Conservation (phyloP, 495 filamentous ascomycete species). For the Hypoxylon subgilvum region DNA sequence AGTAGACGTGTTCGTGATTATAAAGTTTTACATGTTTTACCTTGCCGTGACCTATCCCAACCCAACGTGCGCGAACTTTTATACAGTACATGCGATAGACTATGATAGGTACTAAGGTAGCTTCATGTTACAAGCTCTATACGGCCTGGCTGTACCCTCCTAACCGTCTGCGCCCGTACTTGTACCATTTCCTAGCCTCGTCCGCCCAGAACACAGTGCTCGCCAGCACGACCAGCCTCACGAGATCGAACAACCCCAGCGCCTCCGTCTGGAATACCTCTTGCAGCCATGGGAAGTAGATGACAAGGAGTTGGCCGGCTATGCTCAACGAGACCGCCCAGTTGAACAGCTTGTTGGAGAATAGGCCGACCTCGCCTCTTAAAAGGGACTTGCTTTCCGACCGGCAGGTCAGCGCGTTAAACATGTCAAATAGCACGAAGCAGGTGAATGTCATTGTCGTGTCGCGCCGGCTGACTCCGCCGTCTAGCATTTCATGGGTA, state of each 20-base stretch:
- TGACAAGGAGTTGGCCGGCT: slow-evolving; percentile 83
- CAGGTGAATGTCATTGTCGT: slow-evolving; percentile 99
- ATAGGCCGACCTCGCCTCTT: slow-evolving; percentile 79
- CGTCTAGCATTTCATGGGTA: slow-evolving; percentile 84
- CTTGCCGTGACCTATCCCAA: no score
- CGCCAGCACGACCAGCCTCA: slow-evolving; percentile 72
- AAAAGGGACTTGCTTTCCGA: slow-evolving; percentile 89
- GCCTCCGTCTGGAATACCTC: slow-evolving; percentile 95
- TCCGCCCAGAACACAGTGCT: slow-evolving; percentile 95
- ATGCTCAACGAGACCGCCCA: slow-evolving; percentile 86
- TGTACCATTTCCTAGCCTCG: slow-evolving; percentile 81
- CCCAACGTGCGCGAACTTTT: slow-evolving; percentile 10
- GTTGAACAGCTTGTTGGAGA: slow-evolving; percentile 92
- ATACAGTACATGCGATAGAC: no score
- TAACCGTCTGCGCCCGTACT: slow-evolving; percentile 52
- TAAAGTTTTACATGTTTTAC: no score
- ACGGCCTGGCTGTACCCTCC: slow-evolving; percentile 58
- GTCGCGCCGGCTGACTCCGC: slow-evolving; percentile 85
- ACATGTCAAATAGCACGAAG: slow-evolving; percentile 99
- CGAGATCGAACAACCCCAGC: slow-evolving; percentile 71
- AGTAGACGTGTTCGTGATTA: no score
- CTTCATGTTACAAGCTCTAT: slow-evolving; percentile 24
- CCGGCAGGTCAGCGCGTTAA: slow-evolving; percentile 92
- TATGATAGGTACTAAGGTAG: no score
- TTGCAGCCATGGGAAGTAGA: slow-evolving; percentile 93